These are phyloP conservation scores for Pichia norvegensis DNA, from an alignment of 1,139 yeast species.

Conservation along the genomic window DNA sequence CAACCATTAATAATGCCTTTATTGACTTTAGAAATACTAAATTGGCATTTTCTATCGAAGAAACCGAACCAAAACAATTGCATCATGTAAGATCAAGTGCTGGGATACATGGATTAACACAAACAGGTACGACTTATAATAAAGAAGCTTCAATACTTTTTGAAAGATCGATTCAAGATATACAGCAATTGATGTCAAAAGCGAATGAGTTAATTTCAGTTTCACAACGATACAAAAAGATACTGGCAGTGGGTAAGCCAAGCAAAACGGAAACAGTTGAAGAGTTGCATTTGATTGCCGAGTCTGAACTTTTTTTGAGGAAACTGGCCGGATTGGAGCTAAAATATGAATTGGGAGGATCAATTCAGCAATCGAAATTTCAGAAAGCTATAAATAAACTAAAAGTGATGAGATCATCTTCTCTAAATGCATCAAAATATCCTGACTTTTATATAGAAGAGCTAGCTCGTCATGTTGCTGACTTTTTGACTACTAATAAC, in stretches of 20 bases:
- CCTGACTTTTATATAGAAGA: slow-evolving; percentile 37
- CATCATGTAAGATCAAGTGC: background rate
- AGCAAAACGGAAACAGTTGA: slow-evolving; percentile 9
- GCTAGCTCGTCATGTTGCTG: slow-evolving; percentile 51
- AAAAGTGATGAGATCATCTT: slow-evolving; percentile 10
- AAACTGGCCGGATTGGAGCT: slow-evolving; percentile 23
- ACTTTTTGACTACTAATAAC: slow-evolving; percentile 39
- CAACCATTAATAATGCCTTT: background rate
- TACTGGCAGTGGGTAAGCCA: slow-evolving; percentile 15
- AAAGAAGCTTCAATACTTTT: slow-evolving; percentile 56
- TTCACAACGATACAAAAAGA: slow-evolving; percentile 28
- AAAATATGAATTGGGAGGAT: slow-evolving; percentile 21
- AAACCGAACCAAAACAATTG: background rate
- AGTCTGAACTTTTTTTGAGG: slow-evolving; percentile 25
- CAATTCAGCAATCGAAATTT: slow-evolving; percentile 17
- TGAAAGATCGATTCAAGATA: slow-evolving; percentile 64
- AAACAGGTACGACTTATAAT: slow-evolving; percentile 48
- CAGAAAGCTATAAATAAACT: slow-evolving; percentile 18
- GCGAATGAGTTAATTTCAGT: slow-evolving; percentile 67
- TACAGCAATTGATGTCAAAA: slow-evolving; percentile 67
- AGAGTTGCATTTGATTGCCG: slow-evolving; percentile 40
- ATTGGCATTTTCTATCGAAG: background rate
- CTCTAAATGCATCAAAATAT: slow-evolving; percentile 10
- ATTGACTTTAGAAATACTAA: background rate
- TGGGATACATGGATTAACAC: slow-evolving; percentile 66